Evolutionary conservation across 495 filamentous ascomycete species (phyloP).

Genomic region (Bacidia rubella): DNA sequence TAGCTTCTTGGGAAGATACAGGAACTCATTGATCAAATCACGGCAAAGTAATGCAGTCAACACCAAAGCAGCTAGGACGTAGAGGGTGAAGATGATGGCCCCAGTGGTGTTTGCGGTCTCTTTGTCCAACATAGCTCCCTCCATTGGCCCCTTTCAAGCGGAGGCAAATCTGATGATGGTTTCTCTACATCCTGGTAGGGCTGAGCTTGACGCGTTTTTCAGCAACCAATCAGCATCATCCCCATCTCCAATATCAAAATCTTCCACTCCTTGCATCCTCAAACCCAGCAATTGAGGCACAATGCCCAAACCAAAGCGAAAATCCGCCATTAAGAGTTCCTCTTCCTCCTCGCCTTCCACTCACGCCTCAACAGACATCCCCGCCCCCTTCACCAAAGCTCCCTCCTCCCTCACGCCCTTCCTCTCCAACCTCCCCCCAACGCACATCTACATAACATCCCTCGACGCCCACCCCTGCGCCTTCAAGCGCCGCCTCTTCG

Average conservation of each 20-base stretch:
- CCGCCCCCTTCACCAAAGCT: slow-evolving; percentile 49
- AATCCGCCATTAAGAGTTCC: neutral
- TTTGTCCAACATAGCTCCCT: neutral
- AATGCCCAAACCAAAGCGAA: slow-evolving; percentile 4
- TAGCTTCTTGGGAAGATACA: neutral
- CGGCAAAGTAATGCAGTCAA: slow-evolving; percentile 10
- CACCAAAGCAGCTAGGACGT: slow-evolving; percentile 11
- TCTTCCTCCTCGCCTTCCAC: slow-evolving; percentile 7
- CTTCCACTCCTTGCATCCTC: neutral
- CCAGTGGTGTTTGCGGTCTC: neutral
- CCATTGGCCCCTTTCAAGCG: too few relatives aligned
- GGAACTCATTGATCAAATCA: slow-evolving; percentile 5
- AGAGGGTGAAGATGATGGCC: slow-evolving; percentile 9
- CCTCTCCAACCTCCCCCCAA: slow-evolving; percentile 41
- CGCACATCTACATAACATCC: slow-evolving; percentile 66
- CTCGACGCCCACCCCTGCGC: slow-evolving; percentile 49
- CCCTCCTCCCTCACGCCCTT: slow-evolving; percentile 46
- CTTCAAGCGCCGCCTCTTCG: slow-evolving; percentile 66
- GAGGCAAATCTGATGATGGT: too few relatives aligned
- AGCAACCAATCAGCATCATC: too few relatives aligned
- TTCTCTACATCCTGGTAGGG: neutral
- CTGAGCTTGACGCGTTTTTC: neutral
- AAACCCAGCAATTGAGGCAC: neutral
- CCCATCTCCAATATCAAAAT: too few relatives aligned
- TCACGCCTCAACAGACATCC: slow-evolving; percentile 22